These are phyloP conservation scores for Urtica urens DNA, from an alignment of 306 rosid species.

Conservation along the genomic window DNA sequence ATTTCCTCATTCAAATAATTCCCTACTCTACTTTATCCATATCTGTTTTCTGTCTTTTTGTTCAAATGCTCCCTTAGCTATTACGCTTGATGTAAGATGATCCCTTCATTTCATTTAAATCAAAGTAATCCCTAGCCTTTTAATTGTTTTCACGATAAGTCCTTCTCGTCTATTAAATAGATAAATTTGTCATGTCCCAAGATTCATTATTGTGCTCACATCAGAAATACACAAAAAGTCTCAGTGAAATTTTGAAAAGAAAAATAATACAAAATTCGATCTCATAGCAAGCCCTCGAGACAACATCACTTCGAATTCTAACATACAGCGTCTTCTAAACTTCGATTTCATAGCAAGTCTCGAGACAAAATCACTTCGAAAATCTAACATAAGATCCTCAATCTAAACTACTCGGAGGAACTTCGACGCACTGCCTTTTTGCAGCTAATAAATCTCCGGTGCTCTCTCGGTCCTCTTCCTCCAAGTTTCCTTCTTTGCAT, in stretches of 20 bases:
- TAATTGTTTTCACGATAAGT: too few species aligned
- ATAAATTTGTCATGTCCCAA: neutral
- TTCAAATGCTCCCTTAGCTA: neutral
- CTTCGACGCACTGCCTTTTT: conserved; percentile 21
- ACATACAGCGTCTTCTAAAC: too few species aligned
- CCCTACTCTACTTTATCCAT: neutral
- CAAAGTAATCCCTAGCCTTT: too few species aligned
- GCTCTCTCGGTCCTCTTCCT: conserved; percentile 20
- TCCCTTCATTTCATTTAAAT: neutral
- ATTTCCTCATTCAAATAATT: neutral
- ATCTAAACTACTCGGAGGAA: conserved; percentile 15
- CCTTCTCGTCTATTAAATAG: too few species aligned
- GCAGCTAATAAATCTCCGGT: conserved; percentile 7
- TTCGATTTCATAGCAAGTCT: too few species aligned
- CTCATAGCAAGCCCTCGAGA: too few species aligned
- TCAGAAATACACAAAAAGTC: too few species aligned
- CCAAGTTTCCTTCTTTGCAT: conserved; percentile 20
- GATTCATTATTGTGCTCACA: neutral
- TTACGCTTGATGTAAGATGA: neutral
- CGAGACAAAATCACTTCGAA: neutral
- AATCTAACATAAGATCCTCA: conserved; percentile 1
- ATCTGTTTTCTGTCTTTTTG: neutral
- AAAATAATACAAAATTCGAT: too few species aligned
- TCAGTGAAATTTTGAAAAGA: too few species aligned
- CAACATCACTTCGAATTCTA: neutral